Evolutionary conservation across 2,329 filamentous ascomycete species (phyloP), one percentile per base, ranked within the genome.

Genomic region (Colletotrichum sp.): DNA sequence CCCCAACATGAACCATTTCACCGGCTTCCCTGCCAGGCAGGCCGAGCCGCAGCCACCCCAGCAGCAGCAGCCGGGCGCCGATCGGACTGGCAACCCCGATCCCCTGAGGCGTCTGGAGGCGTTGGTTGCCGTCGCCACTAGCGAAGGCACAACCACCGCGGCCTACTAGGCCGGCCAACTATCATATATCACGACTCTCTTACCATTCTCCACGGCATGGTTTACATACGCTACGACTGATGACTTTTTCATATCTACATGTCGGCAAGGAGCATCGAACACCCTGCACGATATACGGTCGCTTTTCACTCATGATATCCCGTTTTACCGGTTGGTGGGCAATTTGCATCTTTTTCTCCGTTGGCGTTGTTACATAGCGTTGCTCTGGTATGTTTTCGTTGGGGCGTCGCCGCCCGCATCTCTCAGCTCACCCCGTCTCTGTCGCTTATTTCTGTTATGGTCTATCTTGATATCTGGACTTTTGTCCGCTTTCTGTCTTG

Each of bases 1-100:
- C 72, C 90, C 90, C 4, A 92, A 92, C 78, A 85, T 91, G 59
- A 87, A 80, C 36, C 86, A 85, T 4, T 91, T 91, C 75, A 83
- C 86, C 28, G 89, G 89, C 0, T 91, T 91, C 60, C 90, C 89
- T 3, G 81, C 82, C 16, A 81, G 86, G 67, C 83, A 85, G 14
- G 52, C 63, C 24, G 76, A 79, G 32, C 78, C 76, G 26, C 81
- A 80, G 24, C 81, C 74, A 18, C 48, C 55, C 14, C 78, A 72
- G 30, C 78, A 78, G 59, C 71, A 77, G 21, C 65, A 72, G 12
- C 77, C 55, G n/a, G 30, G 59, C 81, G 81, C 26, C 57, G 83
- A 83, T 7, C 80, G 81, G 4, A 75, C 81, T 7, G 76, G 78
- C 12, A 83, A 81, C 26, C 78, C 80, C 0, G 85, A 85, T 61